Base-by-base conservation (phyloP, 495 filamentous ascomycete species). In the Penicillium silybi region DNA sequence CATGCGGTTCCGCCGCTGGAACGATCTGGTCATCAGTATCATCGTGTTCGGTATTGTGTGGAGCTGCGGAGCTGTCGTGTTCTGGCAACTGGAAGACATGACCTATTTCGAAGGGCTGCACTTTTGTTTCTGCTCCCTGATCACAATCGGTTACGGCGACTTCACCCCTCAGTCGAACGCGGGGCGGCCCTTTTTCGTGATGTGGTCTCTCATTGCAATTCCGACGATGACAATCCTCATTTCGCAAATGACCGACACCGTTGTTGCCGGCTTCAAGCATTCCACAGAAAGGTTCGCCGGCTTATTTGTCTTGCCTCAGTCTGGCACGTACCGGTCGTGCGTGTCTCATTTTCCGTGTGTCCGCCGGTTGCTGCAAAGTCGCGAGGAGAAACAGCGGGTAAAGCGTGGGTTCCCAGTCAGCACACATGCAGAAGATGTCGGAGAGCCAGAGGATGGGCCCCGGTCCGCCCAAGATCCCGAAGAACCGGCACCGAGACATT, bases 71-170 rank as follows among this genome's bases (percentile, higher is more conserved):
- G 92, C 91, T 2, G 75, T 81, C 17, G 78, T 92, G n/a, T 96
- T 97, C 64, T 79, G 74, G 69, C 35, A 41, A 38, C 62, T 81
- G 1, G 85, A 88, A 56, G 57, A 64, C 8, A 59, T 71, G 29
- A 70, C 74, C 0, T 97, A 96, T 58, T 95, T 93, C 52, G 73
- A 87, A 15, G 74, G 81, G 0, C 69, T 96, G 18, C 96, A 96
- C 68, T 95, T 96, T 66, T 74, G 85, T 22, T 96, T 91, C 64
- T 82, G 84, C 37, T 84, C 85, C 5, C 78, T 96, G 26, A 70
- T 95, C 5, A 96, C 92, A 0, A 90, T 97, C 49, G 92, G 92
- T 1, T 97, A 96, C 63, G 92, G 92, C 0, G 90, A 96, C 56
- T 75, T 86, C 32, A 82, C 82, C 9, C 89, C 87, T 0, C 68